Evolutionary conservation across 2,329 filamentous ascomycete genomes (phyloP).

Genomic region (Emericellopsis cladophorae): DNA sequence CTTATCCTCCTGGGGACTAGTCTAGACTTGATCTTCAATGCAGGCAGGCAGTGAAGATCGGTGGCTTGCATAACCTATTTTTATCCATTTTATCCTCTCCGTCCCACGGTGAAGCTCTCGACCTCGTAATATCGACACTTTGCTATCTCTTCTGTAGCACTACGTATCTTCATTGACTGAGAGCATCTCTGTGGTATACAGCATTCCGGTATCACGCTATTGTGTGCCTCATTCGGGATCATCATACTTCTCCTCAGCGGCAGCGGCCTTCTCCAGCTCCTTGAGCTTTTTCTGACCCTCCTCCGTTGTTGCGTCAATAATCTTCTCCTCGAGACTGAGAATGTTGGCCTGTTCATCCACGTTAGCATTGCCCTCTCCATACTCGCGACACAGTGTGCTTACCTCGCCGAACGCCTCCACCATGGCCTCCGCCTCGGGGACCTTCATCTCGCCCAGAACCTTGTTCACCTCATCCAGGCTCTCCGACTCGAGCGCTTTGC

Average conservation of each 20-base stretch:
- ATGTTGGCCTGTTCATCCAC: conserved; percentile 53
- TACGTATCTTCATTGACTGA: too few relatives aligned
- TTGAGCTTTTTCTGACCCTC: conserved; percentile 68
- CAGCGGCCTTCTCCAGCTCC: conserved; percentile 50
- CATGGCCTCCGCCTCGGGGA: conserved; percentile 76
- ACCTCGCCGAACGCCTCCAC: conserved; percentile 68
- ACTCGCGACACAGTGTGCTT: conserved; percentile 10
- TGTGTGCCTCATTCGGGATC: conserved; percentile 25
- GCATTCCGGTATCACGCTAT: neutral
- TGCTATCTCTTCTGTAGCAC: too few relatives aligned
- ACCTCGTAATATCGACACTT: too few relatives aligned
- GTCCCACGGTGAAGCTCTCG: too few relatives aligned
- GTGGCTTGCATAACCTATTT: too few relatives aligned
- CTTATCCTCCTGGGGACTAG: too few relatives aligned
- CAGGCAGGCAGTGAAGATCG: too few relatives aligned
- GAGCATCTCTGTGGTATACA: neutral
- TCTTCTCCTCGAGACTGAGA: conserved; percentile 80
- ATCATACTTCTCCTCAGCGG: conserved; percentile 10
- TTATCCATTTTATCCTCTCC: too few relatives aligned
- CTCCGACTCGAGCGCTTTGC: conserved; percentile 75
- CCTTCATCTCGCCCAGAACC: conserved; percentile 72
- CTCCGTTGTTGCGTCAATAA: conserved; percentile 90
- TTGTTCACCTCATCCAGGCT: conserved; percentile 51
- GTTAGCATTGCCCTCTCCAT: neutral
- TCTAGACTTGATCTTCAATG: too few relatives aligned